Evolutionary conservation across 2,329 filamentous ascomycete genomes (phyloP).

Genomic region (Ophiocordyceps sinensis): DNA sequence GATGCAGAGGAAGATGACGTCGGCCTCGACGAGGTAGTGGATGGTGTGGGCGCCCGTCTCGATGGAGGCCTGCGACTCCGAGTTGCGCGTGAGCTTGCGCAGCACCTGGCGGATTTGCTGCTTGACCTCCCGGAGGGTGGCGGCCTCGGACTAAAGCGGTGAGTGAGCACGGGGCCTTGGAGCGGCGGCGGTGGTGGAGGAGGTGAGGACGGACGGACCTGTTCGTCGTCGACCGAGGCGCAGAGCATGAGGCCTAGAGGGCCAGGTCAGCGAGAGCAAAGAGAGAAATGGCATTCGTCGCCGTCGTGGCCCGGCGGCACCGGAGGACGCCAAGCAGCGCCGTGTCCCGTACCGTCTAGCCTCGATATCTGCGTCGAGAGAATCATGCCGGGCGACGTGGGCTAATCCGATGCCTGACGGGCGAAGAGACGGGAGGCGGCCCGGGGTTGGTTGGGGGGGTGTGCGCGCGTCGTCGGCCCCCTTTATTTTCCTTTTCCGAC

Average conservation of each 20-base stretch:
- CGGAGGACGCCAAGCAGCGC: background rate
- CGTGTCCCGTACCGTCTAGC: slow-evolving; percentile 55
- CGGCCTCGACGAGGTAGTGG: slow-evolving; percentile 76
- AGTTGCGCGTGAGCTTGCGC: slow-evolving; percentile 74
- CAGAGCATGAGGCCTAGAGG: slow-evolving; percentile 75
- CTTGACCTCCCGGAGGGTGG: slow-evolving; percentile 76
- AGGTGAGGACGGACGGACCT: slow-evolving; percentile 30
- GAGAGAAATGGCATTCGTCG: no score
- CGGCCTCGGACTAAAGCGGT: slow-evolving; percentile 42
- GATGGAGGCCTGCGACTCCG: slow-evolving; percentile 82
- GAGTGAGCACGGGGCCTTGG: background rate
- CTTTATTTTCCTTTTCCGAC: no score
- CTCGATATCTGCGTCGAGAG: slow-evolving; percentile 87
- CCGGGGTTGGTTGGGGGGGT: no score
- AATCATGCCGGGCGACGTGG: slow-evolving; percentile 45
- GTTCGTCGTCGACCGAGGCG: slow-evolving; percentile 85
- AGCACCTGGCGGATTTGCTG: slow-evolving; percentile 81
- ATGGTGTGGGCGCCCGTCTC: slow-evolving; percentile 71
- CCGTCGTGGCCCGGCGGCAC: no score
- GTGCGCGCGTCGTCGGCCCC: no score
- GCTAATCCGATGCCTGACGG: no score
- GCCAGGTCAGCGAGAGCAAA: background rate
- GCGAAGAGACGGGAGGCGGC: background rate
- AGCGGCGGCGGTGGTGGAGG: background rate
- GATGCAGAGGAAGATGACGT: slow-evolving; percentile 85